These are phyloP conservation scores for Phyllosticta capitalensis DNA, from an alignment of 2,329 filamentous ascomycete genomes.

Conservation along the genomic window DNA sequence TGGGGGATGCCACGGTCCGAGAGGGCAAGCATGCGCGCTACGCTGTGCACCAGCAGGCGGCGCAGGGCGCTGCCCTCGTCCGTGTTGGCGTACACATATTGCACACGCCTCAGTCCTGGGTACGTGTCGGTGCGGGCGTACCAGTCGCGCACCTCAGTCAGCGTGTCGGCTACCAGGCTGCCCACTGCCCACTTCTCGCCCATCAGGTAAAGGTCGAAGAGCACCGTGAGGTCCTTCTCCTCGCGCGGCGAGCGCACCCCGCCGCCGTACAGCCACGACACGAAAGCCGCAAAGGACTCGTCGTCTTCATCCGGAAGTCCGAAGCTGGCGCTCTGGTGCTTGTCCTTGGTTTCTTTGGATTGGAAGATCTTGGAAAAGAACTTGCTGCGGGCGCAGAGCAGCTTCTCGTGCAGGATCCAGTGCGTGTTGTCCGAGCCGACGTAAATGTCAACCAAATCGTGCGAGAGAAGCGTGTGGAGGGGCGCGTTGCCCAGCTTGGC, in stretches of 20 bases:
- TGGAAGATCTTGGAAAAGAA: slow-evolving; percentile 47
- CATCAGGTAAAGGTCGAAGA: slow-evolving; percentile 48
- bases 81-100: slow-evolving; percentile 44
- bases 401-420: slow-evolving; percentile 48
- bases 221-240: slow-evolving; percentile 40
- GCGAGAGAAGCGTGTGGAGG: slow-evolving; percentile 40
- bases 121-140: slow-evolving; percentile 45
- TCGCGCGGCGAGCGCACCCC: slow-evolving; percentile 38
- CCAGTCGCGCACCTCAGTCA: slow-evolving; percentile 41
- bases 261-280: slow-evolving; percentile 45
- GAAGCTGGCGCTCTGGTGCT: slow-evolving; percentile 22
- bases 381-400: slow-evolving; percentile 44
- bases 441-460: slow-evolving; percentile 47
- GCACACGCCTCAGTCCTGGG: slow-evolving; percentile 43
- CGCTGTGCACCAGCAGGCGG: slow-evolving; percentile 38
- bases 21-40: slow-evolving; percentile 43
- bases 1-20: slow-evolving; percentile 39
- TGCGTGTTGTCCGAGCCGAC: slow-evolving; percentile 45
- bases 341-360: slow-evolving; percentile 18
- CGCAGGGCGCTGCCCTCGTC: slow-evolving; percentile 38
- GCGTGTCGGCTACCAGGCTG: slow-evolving; percentile 37
- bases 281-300: slow-evolving; percentile 41
- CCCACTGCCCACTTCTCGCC: slow-evolving; percentile 44
- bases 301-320: slow-evolving; percentile 46
- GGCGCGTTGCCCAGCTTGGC: not conserved